Base-by-base conservation (phyloP, 2,329 filamentous ascomycete genomes). In the Lecanicillium sp. region DNA sequence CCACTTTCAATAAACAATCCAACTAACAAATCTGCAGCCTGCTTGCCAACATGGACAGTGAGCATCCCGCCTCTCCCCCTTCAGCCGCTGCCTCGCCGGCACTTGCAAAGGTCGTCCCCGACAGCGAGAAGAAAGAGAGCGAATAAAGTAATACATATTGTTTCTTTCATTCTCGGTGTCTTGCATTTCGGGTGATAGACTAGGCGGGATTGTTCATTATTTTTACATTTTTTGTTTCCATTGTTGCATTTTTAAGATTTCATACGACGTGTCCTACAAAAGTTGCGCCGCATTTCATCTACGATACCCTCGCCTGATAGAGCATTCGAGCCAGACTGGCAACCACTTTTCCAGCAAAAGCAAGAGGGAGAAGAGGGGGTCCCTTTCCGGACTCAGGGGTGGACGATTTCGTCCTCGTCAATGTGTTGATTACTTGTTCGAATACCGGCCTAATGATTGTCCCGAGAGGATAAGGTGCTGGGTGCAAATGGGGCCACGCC, bases 31-130 rank as follows among this genome's bases (percentile, higher is more conserved):
- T 14, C 19, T 13, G 14, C 14, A 34, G 75, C 56, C 64, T 77
- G 46, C 65, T 79, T 46, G 75, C 73, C 52, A 77, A 67, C 54
- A 74, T 71, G 76, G 79, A 75, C 53, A 71, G 69, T 50, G 75
- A 77, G 56, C 71, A 74, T 62, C 79, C 72, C 44, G 72, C 76
- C 53, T 87, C 84, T 50, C 83, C 84, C 53, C 81, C 83, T 40
- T 81, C 81, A 44, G 74, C 77, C 35, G 68, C 77, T 46, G 78
- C 75, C 41, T 85, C 81, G 39, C 81, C 81, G 34, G 74, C 76
- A 42, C 58, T 81, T 55, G 65, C 78, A 47, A 84, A 84, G 66
- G 72, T 69, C 45, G 71, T 69, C 45, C 71, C 74, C 45, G 74
- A 74, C 55, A 66, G 57, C 44, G 71, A 66, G 51, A 77, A 78